Base-by-base conservation (phyloP, 805 yeast genomes). In the Candida patagonica region DNA sequence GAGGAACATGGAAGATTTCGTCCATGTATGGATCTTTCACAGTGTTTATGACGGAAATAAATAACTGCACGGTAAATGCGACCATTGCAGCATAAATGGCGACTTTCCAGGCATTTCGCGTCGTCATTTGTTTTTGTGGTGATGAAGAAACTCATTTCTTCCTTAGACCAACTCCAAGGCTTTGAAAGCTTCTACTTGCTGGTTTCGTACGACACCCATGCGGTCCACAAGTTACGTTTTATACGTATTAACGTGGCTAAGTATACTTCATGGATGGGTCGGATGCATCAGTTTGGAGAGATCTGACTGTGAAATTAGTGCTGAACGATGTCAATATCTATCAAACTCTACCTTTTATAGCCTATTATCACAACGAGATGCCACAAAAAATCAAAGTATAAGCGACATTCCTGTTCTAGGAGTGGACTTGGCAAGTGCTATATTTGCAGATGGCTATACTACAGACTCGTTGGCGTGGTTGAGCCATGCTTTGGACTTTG, bases 1-100 rank as follows among this genome's bases (percentile, higher is more conserved):
- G 97, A 6, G 77, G 75, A 17, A 84, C 67, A 56, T 92, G 98
- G 61, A 89, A 89, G 9, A 73, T 67, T 59, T 92, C 98, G 62
- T 92, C 95, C 54, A 42, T 54, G 34, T 41, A 66, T 2, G 61
- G 56, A 17, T 36, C 37, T 7, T 52, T 7, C 20, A 12, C 21
- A 5, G 30, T 22, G 10, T 3, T 35, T n/a, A n/a, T n/a, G n/a
- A n/a, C n/a, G n/a, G n/a, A n/a, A n/a, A n/a, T n/a, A n/a, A n/a
- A n/a, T n/a, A n/a, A n/a, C n/a, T n/a, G n/a, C n/a, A n/a, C n/a
- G n/a, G n/a, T n/a, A n/a, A n/a, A n/a, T n/a, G n/a, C n/a, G n/a
- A n/a, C n/a, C n/a, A n/a, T n/a, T n/a, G n/a, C n/a, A n/a, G n/a
- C n/a, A n/a, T n/a, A n/a, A n/a, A n/a, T n/a, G n/a, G n/a, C n/a